phyloP scores from a whole-genome alignment of 78 protist genomes.

The Dictyostelium intermedium region DNA sequence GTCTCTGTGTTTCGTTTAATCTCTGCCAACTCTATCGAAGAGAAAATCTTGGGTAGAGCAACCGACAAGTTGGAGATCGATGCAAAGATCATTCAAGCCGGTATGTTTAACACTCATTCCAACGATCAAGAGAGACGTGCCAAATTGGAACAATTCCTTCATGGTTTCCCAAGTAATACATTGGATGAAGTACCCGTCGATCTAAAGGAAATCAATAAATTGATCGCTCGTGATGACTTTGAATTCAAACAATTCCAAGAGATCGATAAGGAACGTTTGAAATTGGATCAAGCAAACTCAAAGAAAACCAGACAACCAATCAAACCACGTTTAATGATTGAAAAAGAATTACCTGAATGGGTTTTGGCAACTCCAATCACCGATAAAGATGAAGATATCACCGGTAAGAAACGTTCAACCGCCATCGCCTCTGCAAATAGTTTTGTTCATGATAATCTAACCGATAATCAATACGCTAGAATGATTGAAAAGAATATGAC shows the following conservation, averaged over 20 bases:
- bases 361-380: constrained; percentile 8
- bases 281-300: neutral
- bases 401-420: neutral
- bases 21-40: constrained; percentile 88
- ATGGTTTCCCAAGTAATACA: constrained; percentile 52
- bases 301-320: neutral
- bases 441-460: constrained; percentile 15
- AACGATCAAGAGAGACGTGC: constrained; percentile 69
- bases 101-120: constrained; percentile 86
- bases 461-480: constrained; percentile 27
- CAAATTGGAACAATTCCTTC: constrained; percentile 79
- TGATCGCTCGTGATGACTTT: constrained; percentile 73
- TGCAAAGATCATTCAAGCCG: constrained; percentile 92
- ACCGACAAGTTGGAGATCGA: constrained; percentile 90
- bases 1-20: constrained; percentile 94
- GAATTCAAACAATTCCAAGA: constrained; percentile 76
- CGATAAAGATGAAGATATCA: constrained; percentile 34
- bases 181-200: constrained; percentile 43
- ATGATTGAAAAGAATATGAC: constrained; percentile 57
- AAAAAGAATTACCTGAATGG: constrained; percentile 69
- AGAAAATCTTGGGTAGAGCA: constrained; percentile 93
- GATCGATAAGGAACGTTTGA: constrained; percentile 51
- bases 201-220: constrained; percentile 54
- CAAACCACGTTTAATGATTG: constrained; percentile 55
- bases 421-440: neutral